Base-by-base conservation (phyloP, 345 rosid species). In the Carallia pectinifolia region DNA sequence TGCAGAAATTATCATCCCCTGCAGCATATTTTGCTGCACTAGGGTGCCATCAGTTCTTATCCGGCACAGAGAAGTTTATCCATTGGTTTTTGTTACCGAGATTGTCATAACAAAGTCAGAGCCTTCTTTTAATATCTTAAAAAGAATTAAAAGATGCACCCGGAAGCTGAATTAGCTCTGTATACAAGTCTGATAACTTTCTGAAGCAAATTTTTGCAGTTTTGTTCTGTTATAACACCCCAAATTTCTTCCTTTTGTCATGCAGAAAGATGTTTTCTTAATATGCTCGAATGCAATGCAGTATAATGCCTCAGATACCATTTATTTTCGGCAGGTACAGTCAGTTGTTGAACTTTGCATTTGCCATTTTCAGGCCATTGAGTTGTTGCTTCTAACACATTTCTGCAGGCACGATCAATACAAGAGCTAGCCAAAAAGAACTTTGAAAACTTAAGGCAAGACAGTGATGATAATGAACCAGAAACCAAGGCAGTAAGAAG, bases 251-350 rank as follows among this genome's bases (percentile, higher is more conserved):
- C 27, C 16, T 33, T 74, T 39, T 62, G 48, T 78, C 38, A n/a
- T 81, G 89, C 96, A 95, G 99, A 80, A 80, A 60, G 99, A 95
- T 62, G 79, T 95, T 59, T 82, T 89, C 76, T 77, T 95, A 76
- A 89, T 95, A 71, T 92, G 97, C 80, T 72, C 94, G 58, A 95
- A 95, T 74, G 99, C 99, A 53, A 92, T 95, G 99, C 87, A 86
- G 75, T 95, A 92, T 76, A 95, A 95, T 87, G 66, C 99, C 38
- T 78, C 99, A 27, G 99, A 92, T 78, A 95, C 99, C 53, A 80
- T 95, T 54, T 95, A 92, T 75, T 86, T 82, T 68, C 85, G 93
- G 70, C 98, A 95, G 98, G 99, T 95, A 56, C 5, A 56, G 15
- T 12, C 50, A 44, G 50, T 44, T 56, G 17, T 30, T 56, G 60